Evolutionary conservation across 352 stramenopile genomes (phyloP).

Genomic region (Phytophthora meadii): DNA sequence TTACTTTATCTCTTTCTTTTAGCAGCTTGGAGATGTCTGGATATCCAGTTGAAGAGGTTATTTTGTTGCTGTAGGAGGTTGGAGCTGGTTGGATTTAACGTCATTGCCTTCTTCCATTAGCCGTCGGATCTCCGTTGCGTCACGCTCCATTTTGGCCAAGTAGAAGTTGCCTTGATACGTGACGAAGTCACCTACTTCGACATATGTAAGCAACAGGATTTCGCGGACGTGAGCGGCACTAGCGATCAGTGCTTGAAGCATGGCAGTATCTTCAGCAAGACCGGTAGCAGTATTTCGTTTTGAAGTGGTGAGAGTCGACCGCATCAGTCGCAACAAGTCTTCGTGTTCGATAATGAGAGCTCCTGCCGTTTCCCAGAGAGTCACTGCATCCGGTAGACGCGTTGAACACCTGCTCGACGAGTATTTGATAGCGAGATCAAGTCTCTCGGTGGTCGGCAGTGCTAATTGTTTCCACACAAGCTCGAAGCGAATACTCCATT

Average conservation of each 20-base stretch:
- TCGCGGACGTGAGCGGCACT: slow-evolving; percentile 50
- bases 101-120: slow-evolving; percentile 24
- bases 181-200: slow-evolving; percentile 82
- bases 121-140: slow-evolving; percentile 50
- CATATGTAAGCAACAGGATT: slow-evolving; percentile 64
- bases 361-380: slow-evolving; percentile 63
- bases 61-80: slow-evolving; percentile 13
- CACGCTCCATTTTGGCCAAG: slow-evolving; percentile 68
- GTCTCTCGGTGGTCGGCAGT: slow-evolving; percentile 61
- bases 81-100: slow-evolving; percentile 17
- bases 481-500: slow-evolving; percentile 72
- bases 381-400: slow-evolving; percentile 63
- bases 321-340: slow-evolving; percentile 54
- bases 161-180: slow-evolving; percentile 73
- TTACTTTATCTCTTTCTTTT: slow-evolving; percentile 22
- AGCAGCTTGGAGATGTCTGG: slow-evolving; percentile 1
- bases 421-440: slow-evolving; percentile 85
- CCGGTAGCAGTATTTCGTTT: slow-evolving; percentile 7
- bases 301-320: slow-evolving; percentile 14
- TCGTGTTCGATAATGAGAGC: slow-evolving; percentile 67
- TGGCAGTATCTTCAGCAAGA: slow-evolving; percentile 41
- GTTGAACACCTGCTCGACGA: slow-evolving; percentile 61
- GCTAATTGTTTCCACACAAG: slow-evolving; percentile 71
- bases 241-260: slow-evolving; percentile 61
- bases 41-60: background rate